phyloP scores from a whole-genome alignment of 192 early-diverging fungal genomes.

The Martensiomyces pterosporus region DNA sequence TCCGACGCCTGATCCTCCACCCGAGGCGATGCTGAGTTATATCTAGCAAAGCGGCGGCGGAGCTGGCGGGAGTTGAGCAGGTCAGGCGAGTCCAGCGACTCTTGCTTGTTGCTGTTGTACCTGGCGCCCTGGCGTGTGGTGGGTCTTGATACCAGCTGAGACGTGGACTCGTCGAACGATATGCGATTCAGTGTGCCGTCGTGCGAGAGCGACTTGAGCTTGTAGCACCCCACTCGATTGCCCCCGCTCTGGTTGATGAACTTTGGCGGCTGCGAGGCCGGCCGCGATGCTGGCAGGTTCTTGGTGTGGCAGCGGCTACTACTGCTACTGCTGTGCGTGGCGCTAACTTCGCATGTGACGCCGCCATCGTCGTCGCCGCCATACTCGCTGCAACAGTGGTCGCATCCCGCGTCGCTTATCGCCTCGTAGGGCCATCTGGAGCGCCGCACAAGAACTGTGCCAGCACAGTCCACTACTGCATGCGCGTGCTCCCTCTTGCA shows the following conservation, averaged over 20 bases:
- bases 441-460: constrained; percentile 5
- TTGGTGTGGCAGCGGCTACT: neutral
- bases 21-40: neutral
- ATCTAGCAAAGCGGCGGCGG: constrained; percentile 34
- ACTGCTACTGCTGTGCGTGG: constrained; percentile 5
- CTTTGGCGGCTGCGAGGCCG: too few relatives aligned
- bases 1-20: constrained; percentile 2
- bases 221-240: too few relatives aligned
- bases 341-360: neutral
- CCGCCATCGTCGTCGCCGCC: constrained; percentile 6
- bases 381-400: too few relatives aligned
- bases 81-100: constrained; percentile 27
- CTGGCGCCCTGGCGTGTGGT: constrained; percentile 10
- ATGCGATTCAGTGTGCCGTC: constrained; percentile 20
- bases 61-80: constrained; percentile 44
- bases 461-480: constrained; percentile 5
- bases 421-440: constrained; percentile 12
- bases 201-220: constrained; percentile 31
- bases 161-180: neutral
- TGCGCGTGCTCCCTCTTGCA: neutral
- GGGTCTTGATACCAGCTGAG: constrained; percentile 2
- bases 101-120: neutral
- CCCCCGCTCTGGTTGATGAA: too few relatives aligned
- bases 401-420: neutral
- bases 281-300: too few relatives aligned